Percentiles rank a stretch among this genome's conserved stretches.
Conservation (phyloP, 306 rosid genomes). For the Clitoria ternatea region DNA sequence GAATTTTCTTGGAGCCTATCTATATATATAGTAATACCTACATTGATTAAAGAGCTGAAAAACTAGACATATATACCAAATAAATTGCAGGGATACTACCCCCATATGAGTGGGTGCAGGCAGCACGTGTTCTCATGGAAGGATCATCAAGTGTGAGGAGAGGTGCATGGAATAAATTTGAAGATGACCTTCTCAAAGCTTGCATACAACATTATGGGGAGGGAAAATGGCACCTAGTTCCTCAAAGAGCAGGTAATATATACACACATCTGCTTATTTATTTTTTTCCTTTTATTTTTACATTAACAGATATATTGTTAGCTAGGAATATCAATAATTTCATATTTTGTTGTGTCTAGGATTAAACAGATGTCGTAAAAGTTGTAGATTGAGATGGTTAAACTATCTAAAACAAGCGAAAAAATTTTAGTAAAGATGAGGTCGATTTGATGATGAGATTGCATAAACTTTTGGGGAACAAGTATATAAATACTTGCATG, state of each 20-base stretch:
- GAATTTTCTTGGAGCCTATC: too few species aligned
- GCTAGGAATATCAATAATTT: too few species aligned
- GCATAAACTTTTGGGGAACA: slow-evolving; percentile 30
- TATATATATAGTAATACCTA: too few species aligned
- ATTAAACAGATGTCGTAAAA: slow-evolving; percentile 20
- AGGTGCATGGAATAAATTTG: slow-evolving; percentile 14
- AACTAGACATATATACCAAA: too few species aligned
- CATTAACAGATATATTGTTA: too few species aligned
- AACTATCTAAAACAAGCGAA: slow-evolving; percentile 33
- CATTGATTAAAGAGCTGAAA: too few species aligned
- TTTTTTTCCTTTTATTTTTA: background rate
- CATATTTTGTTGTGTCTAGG: background rate
- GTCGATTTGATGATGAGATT: slow-evolving; percentile 28
- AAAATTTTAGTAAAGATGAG: slow-evolving; percentile 27
- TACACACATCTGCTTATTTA: background rate
- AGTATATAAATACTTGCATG: background rate
- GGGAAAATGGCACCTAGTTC: slow-evolving; percentile 32
- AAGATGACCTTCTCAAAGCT: slow-evolving; percentile 16
- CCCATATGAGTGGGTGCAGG: too few species aligned
- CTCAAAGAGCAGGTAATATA: slow-evolving; percentile 28
- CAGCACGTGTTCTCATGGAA: background rate
- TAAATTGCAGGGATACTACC: too few species aligned
- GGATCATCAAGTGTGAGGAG: background rate
- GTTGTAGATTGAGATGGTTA: slow-evolving; percentile 38
- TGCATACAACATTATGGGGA: slow-evolving; percentile 7